These are phyloP conservation scores for Kwoniella sp. DNA, from an alignment of 768 basidiomycete genomes.

Conservation along the genomic window DNA sequence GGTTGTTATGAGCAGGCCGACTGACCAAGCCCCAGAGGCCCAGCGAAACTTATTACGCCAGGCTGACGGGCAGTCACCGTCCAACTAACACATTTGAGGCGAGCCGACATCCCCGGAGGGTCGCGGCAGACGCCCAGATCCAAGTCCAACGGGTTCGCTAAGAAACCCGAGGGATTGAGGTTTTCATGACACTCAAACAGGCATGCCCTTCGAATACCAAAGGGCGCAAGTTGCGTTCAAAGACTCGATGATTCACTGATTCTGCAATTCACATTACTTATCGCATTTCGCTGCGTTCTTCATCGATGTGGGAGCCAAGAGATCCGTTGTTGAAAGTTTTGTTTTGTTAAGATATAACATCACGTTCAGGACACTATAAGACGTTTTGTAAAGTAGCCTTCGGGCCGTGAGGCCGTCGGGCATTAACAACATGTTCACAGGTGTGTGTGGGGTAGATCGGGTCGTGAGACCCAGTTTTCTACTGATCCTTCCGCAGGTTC, in stretches of 20 bases:
- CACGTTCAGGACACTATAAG: slow-evolving; percentile 43
- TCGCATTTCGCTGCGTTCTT: slow-evolving; percentile 79
- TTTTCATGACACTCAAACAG: slow-evolving; percentile 68
- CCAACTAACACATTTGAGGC: slow-evolving; percentile 62
- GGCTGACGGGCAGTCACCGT: slow-evolving; percentile 27
- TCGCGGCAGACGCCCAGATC: slow-evolving; percentile 46
- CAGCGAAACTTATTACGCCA: slow-evolving; percentile 62
- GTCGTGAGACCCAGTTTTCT: slow-evolving; percentile 31
- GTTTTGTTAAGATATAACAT: slow-evolving; percentile 48
- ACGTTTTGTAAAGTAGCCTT: slow-evolving; percentile 31
- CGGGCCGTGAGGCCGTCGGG: slow-evolving; percentile 9
- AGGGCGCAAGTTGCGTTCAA: slow-evolving; percentile 79
- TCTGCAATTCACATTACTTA: slow-evolving; percentile 82
- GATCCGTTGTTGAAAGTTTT: slow-evolving; percentile 68
- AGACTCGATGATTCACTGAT: slow-evolving; percentile 81
- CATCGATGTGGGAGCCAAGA: slow-evolving; percentile 79
- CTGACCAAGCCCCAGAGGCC: slow-evolving; percentile 15
- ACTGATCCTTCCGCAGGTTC: slow-evolving; percentile 81
- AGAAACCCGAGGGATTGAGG: slow-evolving; percentile 41
- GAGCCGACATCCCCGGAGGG: slow-evolving; percentile 35
- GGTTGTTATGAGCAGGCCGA: slow-evolving; percentile 44
- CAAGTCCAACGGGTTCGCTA: slow-evolving; percentile 25
- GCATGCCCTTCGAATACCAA: slow-evolving; percentile 69
- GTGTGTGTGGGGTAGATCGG: slow-evolving; percentile 58
- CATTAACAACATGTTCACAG: slow-evolving; percentile 58